Evolutionary conservation across 768 basidiomycete species (phyloP).

Genomic region (Termitomyces sp.): DNA sequence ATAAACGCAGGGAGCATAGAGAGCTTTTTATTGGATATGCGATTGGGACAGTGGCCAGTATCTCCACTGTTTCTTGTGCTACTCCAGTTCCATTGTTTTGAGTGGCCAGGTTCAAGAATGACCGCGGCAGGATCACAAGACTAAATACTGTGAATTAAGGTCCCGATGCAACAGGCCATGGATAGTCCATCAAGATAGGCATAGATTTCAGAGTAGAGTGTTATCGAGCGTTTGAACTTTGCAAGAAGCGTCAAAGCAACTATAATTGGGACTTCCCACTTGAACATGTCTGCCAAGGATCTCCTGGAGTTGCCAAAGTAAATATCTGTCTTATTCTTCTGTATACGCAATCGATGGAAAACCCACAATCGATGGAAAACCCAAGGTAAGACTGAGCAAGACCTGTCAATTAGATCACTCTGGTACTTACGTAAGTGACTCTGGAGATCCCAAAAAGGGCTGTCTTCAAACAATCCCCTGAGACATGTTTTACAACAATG

Average conservation of each 20-base stretch:
- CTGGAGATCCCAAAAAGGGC: no score
- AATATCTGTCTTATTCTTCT: no score
- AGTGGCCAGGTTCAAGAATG: neutral
- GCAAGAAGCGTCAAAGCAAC: neutral
- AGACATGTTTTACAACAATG: no score
- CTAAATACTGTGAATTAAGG: neutral
- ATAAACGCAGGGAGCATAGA: neutral
- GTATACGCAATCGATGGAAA: no score
- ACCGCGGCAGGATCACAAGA: neutral
- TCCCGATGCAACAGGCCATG: neutral
- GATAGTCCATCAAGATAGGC: neutral
- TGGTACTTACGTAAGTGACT: no score
- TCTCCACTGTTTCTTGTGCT: neutral
- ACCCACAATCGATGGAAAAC: no score
- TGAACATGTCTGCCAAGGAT: no score
- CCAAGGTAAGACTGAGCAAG: no score
- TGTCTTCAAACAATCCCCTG: no score
- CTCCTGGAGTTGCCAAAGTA: no score
- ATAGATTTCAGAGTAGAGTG: neutral
- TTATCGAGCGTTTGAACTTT: neutral
- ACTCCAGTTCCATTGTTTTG: neutral
- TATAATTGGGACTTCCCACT: neutral
- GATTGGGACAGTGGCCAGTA: neutral
- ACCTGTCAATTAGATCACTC: no score
- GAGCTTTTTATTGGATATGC: neutral